Evolutionary conservation across 2,329 filamentous ascomycete genomes (phyloP).

Genomic region (Neonectria faginata): DNA sequence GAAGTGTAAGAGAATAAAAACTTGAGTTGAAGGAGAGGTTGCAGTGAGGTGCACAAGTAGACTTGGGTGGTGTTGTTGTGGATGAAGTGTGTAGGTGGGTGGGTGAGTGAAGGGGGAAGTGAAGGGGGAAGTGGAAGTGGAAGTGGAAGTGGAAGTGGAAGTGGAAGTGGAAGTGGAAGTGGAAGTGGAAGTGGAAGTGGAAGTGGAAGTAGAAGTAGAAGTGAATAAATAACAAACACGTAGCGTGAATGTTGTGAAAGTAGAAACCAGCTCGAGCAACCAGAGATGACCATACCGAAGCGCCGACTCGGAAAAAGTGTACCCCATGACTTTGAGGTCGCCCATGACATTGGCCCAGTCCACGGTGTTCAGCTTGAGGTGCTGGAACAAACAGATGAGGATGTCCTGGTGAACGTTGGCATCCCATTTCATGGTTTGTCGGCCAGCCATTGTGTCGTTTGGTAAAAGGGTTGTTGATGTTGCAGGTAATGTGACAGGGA

Average conservation of each 20-base stretch:
- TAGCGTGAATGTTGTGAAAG: conserved; percentile 1
- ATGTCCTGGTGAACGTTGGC: conserved; percentile 58
- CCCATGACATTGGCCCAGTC: conserved; percentile 54
- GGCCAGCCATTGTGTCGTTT: conserved; percentile 43
- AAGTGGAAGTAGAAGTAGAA: not conserved
- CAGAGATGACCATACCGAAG: conserved; percentile 52
- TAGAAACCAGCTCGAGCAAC: conserved; percentile 4
- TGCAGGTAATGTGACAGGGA: not conserved
- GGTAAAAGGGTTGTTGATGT: not conserved
- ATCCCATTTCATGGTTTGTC: conserved; percentile 55
- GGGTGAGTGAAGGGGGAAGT: not conserved
- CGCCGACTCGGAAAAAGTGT: conserved; percentile 55
- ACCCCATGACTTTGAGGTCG: conserved; percentile 53
- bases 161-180: not conserved
- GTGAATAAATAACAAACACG: conserved; percentile 1
- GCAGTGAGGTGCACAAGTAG: conserved; percentile 11
- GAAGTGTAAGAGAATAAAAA: conserved; percentile 11
- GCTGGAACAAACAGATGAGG: conserved; percentile 55
- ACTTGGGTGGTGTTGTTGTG: conserved; percentile 3
- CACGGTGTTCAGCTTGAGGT: conserved; percentile 48
- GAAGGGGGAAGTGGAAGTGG: not conserved
- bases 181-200: not conserved
- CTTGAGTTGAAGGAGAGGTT: not conserved
- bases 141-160: not conserved
- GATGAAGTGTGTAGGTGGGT: not conserved